These are phyloP conservation scores for Phytophthora agathidicida DNA, from an alignment of 352 stramenopile species.

Conservation along the genomic window DNA sequence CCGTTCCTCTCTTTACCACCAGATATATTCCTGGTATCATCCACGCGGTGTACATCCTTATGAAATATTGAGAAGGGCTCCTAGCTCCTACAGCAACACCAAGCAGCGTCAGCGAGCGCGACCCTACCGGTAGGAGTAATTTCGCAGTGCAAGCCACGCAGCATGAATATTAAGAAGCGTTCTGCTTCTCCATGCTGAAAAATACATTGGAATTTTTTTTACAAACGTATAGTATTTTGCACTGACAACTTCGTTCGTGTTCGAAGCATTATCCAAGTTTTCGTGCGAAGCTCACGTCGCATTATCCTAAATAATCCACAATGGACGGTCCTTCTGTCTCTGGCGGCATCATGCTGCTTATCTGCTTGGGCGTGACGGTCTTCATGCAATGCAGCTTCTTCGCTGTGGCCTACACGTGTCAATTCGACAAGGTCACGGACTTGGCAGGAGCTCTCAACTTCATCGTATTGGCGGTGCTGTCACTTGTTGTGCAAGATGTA, in stretches of 20 bases:
- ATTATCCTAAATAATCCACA: no score
- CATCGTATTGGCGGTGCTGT: conserved; percentile 54
- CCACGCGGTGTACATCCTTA: conserved; percentile 62
- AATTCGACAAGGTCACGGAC: conserved; percentile 77
- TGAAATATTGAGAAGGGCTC: no score
- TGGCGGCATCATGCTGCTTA: conserved; percentile 46
- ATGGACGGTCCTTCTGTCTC: conserved; percentile 36
- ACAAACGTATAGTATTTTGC: conserved; percentile 1
- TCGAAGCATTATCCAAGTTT: conserved; percentile 7
- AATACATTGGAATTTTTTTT: no score
- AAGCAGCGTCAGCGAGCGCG: no score
- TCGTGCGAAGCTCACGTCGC: background rate
- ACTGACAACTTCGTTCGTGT: conserved; percentile 14
- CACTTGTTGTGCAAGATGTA: conserved; percentile 47
- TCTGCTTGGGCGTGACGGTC: conserved; percentile 53
- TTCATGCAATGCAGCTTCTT: conserved; percentile 71
- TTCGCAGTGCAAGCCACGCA: no score
- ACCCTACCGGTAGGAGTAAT: no score
- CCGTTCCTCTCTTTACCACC: background rate
- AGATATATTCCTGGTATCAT: conserved; percentile 69
- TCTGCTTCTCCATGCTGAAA: no score
- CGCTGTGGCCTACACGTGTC: conserved; percentile 55
- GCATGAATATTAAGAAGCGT: no score
- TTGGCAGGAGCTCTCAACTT: conserved; percentile 70
- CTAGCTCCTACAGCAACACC: no score